Base-by-base conservation (phyloP, 2,329 filamentous ascomycete genomes). In the Basipetospora chlamydospora region DNA sequence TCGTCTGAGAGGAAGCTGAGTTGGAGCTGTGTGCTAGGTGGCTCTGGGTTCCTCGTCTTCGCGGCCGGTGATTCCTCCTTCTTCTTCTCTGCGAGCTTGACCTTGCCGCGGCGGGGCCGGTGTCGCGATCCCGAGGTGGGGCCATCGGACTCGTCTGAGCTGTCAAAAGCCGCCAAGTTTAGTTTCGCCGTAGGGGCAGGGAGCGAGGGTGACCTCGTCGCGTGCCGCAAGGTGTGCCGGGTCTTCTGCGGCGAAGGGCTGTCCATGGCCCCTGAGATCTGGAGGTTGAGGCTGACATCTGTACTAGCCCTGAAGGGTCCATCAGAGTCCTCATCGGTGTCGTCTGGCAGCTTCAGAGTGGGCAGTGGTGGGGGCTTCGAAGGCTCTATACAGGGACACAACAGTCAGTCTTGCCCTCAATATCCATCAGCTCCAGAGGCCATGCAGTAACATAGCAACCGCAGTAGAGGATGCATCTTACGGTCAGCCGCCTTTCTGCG, bases 371-470 rank as follows among this genome's bases (percentile, higher is more conserved):
- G 11, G 37, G 39, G 23, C 25, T 21, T 28, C 37, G 29, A 18
- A 34, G 39, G 25, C 26, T 16, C 21, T 40, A 25, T 4, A 26
- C 13, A 37, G 28, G 35, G n/a, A n/a, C n/a, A n/a, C n/a, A n/a
- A n/a, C n/a, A n/a, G n/a, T n/a, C n/a, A n/a, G n/a, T n/a, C n/a
- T n/a, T n/a, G n/a, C n/a, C n/a, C n/a, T n/a, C n/a, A n/a, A n/a
- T n/a, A n/a, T n/a, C n/a, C n/a, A n/a, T n/a, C n/a, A n/a, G n/a
- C n/a, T n/a, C n/a, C n/a, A n/a, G n/a, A n/a, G n/a, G n/a, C n/a
- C n/a, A n/a, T n/a, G n/a, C n/a, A n/a, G n/a, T n/a, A n/a, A n/a
- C n/a, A n/a, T n/a, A n/a, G n/a, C n/a, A n/a, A n/a, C n/a, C n/a
- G n/a, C n/a, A n/a, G n/a, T n/a, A n/a, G n/a, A n/a, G n/a, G n/a